These are phyloP conservation scores for Byssothecium circinans DNA, from an alignment of 2,329 filamentous ascomycete species.

Conservation along the genomic window DNA sequence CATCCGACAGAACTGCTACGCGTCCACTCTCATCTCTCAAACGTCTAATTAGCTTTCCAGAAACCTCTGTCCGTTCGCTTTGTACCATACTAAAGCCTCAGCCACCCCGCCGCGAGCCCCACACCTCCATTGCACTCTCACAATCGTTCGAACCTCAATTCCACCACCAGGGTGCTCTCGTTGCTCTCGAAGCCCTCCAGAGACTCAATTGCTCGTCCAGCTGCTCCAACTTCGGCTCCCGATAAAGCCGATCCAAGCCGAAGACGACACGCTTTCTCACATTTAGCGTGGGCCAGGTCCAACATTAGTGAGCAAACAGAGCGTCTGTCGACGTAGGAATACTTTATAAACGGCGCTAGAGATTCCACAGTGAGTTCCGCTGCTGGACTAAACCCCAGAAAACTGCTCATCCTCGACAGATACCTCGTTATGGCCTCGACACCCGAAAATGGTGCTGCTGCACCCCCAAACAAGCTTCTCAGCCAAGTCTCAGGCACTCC, in stretches of 20 bases:
- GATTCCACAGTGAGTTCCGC: too few species aligned
- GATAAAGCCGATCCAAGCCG: conserved; percentile 6
- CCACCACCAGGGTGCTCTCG: background rate
- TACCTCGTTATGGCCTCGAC: conserved; percentile 33
- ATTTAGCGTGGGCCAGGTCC: background rate
- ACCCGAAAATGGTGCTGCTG: conserved; percentile 30
- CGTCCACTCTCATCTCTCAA: conserved; percentile 1
- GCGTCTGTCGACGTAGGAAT: too few species aligned
- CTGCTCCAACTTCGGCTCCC: background rate
- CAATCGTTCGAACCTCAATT: background rate
- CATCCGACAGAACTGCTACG: background rate
- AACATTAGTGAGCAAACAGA: too few species aligned
- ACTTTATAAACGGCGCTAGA: background rate
- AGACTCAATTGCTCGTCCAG: background rate
- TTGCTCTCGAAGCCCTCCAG: background rate
- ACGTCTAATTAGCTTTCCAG: conserved; percentile 5
- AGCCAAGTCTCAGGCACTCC: conserved; percentile 57
- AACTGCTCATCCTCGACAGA: too few species aligned
- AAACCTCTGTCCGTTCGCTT: background rate
- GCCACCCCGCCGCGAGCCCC: too few species aligned
- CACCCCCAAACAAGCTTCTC: conserved; percentile 58
- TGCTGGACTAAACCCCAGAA: too few species aligned
- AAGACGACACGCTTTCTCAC: background rate
- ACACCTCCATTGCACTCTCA: background rate
- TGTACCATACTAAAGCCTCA: background rate